Evolutionary conservation across 331 rosid genomes (phyloP).

Genomic region (Quercus lobata): DNA sequence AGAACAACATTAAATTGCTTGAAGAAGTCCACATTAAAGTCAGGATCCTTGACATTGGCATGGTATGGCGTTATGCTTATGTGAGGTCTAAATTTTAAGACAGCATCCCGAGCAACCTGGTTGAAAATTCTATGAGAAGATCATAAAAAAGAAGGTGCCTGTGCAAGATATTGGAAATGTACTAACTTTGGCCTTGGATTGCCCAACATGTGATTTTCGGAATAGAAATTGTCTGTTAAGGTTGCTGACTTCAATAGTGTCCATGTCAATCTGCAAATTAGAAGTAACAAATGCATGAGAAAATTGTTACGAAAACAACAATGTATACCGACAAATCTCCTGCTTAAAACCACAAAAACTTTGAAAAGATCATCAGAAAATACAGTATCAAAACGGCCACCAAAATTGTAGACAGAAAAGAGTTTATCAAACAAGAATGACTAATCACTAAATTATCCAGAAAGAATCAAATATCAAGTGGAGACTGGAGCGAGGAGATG

Average conservation of each 20-base stretch:
- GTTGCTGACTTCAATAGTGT: slow-evolving; percentile 99
- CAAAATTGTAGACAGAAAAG: neutral
- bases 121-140: slow-evolving; percentile 34
- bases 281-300: slow-evolving; percentile 16
- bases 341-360: slow-evolving; percentile 11
- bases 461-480: neutral
- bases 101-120: slow-evolving; percentile 99
- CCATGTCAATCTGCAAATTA: slow-evolving; percentile 91
- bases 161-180: neutral
- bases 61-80: slow-evolving; percentile 79
- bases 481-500: neutral
- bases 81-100: slow-evolving; percentile 87
- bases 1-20: slow-evolving; percentile 85
- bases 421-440: neutral
- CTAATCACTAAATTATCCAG: neutral
- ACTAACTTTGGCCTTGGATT: slow-evolving; percentile 89
- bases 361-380: neutral
- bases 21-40: slow-evolving; percentile 83
- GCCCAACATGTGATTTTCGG: slow-evolving; percentile 95
- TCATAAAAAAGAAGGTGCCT: slow-evolving; percentile 14
- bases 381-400: neutral
- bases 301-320: neutral
- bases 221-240: slow-evolving; percentile 97
- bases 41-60: slow-evolving; percentile 90
- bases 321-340: slow-evolving; percentile 1